Evolutionary conservation across 495 filamentous ascomycete genomes (phyloP).

Genomic region (Hypomontagnella monticulosa): DNA sequence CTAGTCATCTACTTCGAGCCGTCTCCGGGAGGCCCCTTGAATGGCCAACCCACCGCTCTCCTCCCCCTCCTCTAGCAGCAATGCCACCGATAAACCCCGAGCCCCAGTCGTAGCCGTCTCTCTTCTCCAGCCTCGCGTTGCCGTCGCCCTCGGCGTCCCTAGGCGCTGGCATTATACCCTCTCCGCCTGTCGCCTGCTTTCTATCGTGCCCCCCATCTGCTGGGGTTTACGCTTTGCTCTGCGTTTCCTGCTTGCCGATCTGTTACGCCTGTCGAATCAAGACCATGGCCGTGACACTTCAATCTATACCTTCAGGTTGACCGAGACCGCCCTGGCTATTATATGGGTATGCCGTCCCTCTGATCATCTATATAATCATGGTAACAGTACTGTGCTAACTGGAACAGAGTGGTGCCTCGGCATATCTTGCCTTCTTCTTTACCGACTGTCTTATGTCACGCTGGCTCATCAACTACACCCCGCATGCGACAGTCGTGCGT

Average conservation of each 20-base stretch:
- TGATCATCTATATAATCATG: neutral
- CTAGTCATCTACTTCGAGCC: slow-evolving; percentile 14
- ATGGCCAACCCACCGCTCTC: slow-evolving; percentile 33
- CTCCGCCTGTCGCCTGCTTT: slow-evolving; percentile 56
- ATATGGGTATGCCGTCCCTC: slow-evolving; percentile 74
- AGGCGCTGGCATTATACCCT: slow-evolving; percentile 57
- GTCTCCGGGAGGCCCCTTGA: slow-evolving; percentile 31
- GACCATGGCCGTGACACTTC: slow-evolving; percentile 32
- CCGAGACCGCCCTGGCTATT: slow-evolving; percentile 81
- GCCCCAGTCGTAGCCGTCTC: slow-evolving; percentile 52
- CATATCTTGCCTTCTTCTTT: slow-evolving; percentile 88
- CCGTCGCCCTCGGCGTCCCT: slow-evolving; percentile 60
- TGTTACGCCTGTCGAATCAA: slow-evolving; percentile 32
- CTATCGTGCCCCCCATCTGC: slow-evolving; percentile 54
- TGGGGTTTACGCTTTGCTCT: slow-evolving; percentile 57
- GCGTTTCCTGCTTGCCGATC: slow-evolving; percentile 53
- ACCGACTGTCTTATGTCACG: slow-evolving; percentile 93
- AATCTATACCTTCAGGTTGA: slow-evolving; percentile 63
- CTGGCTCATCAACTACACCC: slow-evolving; percentile 91
- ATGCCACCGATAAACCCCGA: slow-evolving; percentile 26
- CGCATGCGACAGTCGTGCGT: slow-evolving; percentile 83
- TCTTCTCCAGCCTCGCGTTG: slow-evolving; percentile 60
- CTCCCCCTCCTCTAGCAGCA: slow-evolving; percentile 12
- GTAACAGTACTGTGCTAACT: neutral
- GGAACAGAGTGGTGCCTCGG: slow-evolving; percentile 78